Conservation (phyloP, 441 rosid species). For the Lagerstroemia fauriei region DNA sequence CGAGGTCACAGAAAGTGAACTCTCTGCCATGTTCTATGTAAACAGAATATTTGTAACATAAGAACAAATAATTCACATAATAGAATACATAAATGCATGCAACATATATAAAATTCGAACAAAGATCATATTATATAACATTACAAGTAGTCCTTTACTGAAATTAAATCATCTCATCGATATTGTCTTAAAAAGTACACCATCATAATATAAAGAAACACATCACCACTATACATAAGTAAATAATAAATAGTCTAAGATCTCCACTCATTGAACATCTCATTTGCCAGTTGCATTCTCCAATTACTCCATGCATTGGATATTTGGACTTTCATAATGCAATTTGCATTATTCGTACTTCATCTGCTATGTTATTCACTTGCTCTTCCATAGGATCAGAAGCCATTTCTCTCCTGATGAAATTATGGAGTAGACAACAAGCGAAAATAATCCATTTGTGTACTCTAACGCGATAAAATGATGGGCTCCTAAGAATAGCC, state of each 20-base stretch:
- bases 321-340: neutral
- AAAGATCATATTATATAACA: too few relatives aligned
- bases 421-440: neutral
- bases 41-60: neutral
- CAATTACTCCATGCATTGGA: neutral
- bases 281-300: neutral
- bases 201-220: too few relatives aligned
- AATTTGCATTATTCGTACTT: neutral
- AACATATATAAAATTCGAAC: too few relatives aligned
- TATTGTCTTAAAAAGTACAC: too few relatives aligned
- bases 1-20: too few relatives aligned
- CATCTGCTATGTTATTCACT: neutral
- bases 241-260: too few relatives aligned
- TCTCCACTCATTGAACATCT: neutral
- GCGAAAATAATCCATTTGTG: neutral
- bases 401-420: neutral
- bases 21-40: too few relatives aligned
- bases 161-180: too few relatives aligned
- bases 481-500: neutral
- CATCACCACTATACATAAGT: too few relatives aligned
- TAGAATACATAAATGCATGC: too few relatives aligned
- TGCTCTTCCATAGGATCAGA: neutral
- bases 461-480: neutral
- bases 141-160: too few relatives aligned
- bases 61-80: too few relatives aligned